Percentiles rank a stretch among this genome's conserved stretches.
Evolutionary conservation across 2,329 filamentous ascomycete genomes (phyloP).

Genomic region (Tolypocladium ophioglossoides): DNA sequence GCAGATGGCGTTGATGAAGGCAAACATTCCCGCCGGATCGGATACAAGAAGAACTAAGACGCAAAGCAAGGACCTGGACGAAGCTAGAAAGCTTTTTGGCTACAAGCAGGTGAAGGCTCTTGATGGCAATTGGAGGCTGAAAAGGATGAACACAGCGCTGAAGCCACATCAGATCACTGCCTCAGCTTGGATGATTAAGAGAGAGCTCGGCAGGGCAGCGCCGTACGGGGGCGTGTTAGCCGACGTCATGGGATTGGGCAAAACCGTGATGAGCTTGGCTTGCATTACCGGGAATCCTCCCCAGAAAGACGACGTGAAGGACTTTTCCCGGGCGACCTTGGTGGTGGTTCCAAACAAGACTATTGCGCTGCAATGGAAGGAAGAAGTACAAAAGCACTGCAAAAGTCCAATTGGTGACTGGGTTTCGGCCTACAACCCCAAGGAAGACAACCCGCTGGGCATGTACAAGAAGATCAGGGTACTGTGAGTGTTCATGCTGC

Average conservation of each 20-base stretch:
- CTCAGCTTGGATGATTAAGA: constrained; percentile 40
- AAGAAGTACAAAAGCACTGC: constrained; percentile 16
- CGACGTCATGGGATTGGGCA: constrained; percentile 56
- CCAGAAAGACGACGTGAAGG: constrained; percentile 19
- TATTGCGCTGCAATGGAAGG: constrained; percentile 16
- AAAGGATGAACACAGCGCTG: constrained; percentile 17
- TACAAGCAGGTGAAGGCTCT: constrained; percentile 4
- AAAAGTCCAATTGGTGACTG: neutral
- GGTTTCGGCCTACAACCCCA: constrained; percentile 6
- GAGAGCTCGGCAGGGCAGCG: constrained; percentile 27
- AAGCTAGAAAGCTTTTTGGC: constrained; percentile 10
- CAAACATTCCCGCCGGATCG: constrained; percentile 2
- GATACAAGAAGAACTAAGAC: constrained; percentile 7
- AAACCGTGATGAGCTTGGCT: constrained; percentile 66
- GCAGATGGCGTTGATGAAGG: constrained; percentile 2
- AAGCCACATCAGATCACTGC: constrained; percentile 40
- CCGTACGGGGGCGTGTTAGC: constrained; percentile 51
- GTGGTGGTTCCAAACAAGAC: constrained; percentile 17
- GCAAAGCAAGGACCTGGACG: constrained; percentile 7
- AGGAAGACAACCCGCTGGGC: neutral
- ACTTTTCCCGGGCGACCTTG: constrained; percentile 25
- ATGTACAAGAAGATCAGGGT: neutral
- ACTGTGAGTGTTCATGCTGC: no score
- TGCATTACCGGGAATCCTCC: constrained; percentile 53
- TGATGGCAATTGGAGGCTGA: constrained; percentile 4